Base-by-base conservation (phyloP, 345 rosid genomes). In the Rhodomyrtus tomentosa region DNA sequence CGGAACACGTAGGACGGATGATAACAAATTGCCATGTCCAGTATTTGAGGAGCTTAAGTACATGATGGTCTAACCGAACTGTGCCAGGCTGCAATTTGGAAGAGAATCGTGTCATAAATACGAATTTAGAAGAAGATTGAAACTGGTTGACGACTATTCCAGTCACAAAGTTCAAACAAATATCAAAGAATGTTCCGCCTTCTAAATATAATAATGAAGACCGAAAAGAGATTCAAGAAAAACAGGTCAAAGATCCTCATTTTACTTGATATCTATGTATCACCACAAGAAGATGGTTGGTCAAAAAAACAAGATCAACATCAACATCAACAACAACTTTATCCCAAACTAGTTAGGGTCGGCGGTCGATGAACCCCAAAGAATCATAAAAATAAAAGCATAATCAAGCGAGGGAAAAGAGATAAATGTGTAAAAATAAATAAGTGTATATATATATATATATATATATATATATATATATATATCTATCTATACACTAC, bases 21-120 rank as follows among this genome's bases (percentile, higher is more conserved):
- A 92, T 83, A 5, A 95, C 98, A 85, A 95, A 97, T 81, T 97
- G 99, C 99, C 98, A 97, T 76, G 99, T 97, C 98, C 99, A 97
- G 62, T 92, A 87, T 87, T 95, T 97, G 82, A 97, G 91, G 80
- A 92, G 98, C 89, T 83, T 95, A 25, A 97, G 86, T 48, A 92
- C 94, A 10, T 22, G 94, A 68, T 91, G 98, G 90, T 97, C 91
- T 85, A 97, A 86, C 85, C 90, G 92, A 54, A 92, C 94, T 52
- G 94, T 95, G 79, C 24, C 94, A 84, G 98, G 98, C 99, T 97
- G 93, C 88, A 90, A 84, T 80, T 52, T 59, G 22, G 45, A 21
- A 81, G 82, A 90, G 49, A 85, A 82, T 32, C 73, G 32, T 6
- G 16, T 27, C 50, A 85, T 68, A 59, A 38, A 76, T 22, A 14